phyloP scores from a whole-genome alignment of 1,284 basidiomycete species.

The Xanthoconium separans region DNA sequence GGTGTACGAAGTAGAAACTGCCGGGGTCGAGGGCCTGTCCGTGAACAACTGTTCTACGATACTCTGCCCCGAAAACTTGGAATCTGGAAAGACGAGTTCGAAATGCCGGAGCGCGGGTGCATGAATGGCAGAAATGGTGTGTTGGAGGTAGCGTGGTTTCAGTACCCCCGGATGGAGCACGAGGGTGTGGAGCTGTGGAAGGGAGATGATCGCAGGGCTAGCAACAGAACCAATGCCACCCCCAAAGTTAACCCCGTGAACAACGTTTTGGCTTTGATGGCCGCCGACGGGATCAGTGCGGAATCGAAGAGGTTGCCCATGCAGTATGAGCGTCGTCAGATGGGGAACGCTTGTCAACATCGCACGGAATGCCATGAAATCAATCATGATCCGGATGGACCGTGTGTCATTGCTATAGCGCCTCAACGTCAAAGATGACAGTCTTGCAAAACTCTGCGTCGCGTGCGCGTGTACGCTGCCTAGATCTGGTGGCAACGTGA shows the following conservation, averaged over 20 bases:
- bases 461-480: slow-evolving; percentile 13
- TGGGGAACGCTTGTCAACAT: slow-evolving; percentile 25
- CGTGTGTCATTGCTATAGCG: slow-evolving; percentile 29
- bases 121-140: slow-evolving; percentile 28
- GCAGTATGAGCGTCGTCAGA: slow-evolving; percentile 26
- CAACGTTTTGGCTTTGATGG: slow-evolving; percentile 7
- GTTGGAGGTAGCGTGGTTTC: slow-evolving; percentile 34
- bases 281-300: slow-evolving; percentile 13
- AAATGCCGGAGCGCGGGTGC: slow-evolving; percentile 32
- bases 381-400: slow-evolving; percentile 29
- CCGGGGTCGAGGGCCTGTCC: slow-evolving; percentile 3
- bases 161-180: slow-evolving; percentile 31
- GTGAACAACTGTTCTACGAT: slow-evolving; percentile 22
- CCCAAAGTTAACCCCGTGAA: neutral
- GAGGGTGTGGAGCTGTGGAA: slow-evolving; percentile 30
- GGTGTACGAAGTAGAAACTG: neutral
- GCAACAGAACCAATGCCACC: neutral
- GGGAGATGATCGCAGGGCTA: slow-evolving; percentile 8
- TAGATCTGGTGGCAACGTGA: slow-evolving; percentile 24
- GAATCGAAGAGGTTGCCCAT: slow-evolving; percentile 30
- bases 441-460: slow-evolving; percentile 18
- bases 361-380: slow-evolving; percentile 26
- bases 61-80: slow-evolving; percentile 28
- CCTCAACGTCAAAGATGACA: slow-evolving; percentile 29
- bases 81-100: slow-evolving; percentile 34